Conservation (phyloP, 768 basidiomycete species). For the Psilocybe tampanensis region DNA sequence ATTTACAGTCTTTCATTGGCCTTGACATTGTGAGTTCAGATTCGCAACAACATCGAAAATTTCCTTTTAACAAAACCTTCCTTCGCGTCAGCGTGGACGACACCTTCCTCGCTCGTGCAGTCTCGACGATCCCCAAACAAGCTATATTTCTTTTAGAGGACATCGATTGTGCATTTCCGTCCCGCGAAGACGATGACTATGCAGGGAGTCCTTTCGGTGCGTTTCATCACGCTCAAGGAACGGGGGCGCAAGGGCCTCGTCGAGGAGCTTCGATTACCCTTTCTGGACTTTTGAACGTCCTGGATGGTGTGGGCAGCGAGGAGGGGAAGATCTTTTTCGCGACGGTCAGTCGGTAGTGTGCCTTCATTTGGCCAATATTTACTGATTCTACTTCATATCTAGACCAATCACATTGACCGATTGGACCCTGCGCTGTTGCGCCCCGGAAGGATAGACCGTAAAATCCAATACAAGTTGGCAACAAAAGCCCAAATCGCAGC, state of each 20-base stretch:
- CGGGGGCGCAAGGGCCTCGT: background rate
- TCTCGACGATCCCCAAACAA: conserved; percentile 49
- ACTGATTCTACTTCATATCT: no score
- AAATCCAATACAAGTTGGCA: conserved; percentile 53
- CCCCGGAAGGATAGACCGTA: conserved; percentile 58
- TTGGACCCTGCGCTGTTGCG: conserved; percentile 57
- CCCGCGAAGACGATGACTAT: conserved; percentile 34
- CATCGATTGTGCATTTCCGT: conserved; percentile 61
- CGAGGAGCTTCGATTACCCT: conserved; percentile 44
- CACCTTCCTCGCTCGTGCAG: conserved; percentile 44
- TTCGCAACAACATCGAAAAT: no score
- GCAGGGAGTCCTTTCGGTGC: background rate
- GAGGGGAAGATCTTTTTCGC: conserved; percentile 65
- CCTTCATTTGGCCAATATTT: no score
- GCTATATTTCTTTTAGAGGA: conserved; percentile 64
- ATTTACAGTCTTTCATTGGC: conserved; percentile 69
- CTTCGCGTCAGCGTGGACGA: conserved; percentile 56
- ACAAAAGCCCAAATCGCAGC: conserved; percentile 46
- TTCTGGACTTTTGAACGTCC: conserved; percentile 56
- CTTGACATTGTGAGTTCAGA: conserved; percentile 44
- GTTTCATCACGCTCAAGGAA: conserved; percentile 11
- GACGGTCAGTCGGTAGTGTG: conserved; percentile 45
- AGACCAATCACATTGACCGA: conserved; percentile 59
- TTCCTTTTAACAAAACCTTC: no score
- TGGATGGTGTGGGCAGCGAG: conserved; percentile 63